Conservation (phyloP, 2,329 filamentous ascomycete species). For the Stagonosporopsis chrysanthemi region DNA sequence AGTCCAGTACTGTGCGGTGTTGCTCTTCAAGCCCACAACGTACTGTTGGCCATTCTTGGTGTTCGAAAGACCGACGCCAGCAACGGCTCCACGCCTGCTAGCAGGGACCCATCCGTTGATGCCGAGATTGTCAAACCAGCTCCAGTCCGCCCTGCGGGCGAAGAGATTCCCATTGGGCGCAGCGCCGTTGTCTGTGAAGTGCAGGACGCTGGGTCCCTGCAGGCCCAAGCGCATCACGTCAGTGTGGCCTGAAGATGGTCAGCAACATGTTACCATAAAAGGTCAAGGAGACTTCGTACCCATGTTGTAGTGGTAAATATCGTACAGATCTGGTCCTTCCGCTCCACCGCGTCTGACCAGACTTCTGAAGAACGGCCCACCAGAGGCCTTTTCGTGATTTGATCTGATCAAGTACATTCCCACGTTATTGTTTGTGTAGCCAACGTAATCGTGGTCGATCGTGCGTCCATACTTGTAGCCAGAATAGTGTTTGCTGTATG, state of each 20-base stretch:
- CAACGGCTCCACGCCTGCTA: slow-evolving; percentile 27
- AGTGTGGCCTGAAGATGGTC: slow-evolving; percentile 39
- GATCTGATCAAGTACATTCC: slow-evolving; percentile 52
- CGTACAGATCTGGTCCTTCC: slow-evolving; percentile 52
- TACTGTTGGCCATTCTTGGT: slow-evolving; percentile 52
- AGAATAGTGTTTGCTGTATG: slow-evolving; percentile 54
- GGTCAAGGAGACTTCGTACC: slow-evolving; percentile 27
- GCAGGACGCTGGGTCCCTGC: slow-evolving; percentile 52
- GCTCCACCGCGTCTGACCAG: slow-evolving; percentile 48
- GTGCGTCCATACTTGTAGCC: slow-evolving; percentile 51
- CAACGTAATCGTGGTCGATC: slow-evolving; percentile 51
- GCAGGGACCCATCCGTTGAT: slow-evolving; percentile 34
- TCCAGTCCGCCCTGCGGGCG: slow-evolving; percentile 33
- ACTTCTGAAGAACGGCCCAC: slow-evolving; percentile 51
- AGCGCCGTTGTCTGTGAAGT: slow-evolving; percentile 50
- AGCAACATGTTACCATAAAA: neutral
- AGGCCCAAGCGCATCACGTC: slow-evolving; percentile 54
- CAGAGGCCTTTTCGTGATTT: slow-evolving; percentile 54
- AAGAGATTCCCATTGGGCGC: slow-evolving; percentile 46
- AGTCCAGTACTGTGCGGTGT: slow-evolving; percentile 51
- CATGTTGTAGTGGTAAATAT: slow-evolving; percentile 57
- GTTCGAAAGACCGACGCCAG: slow-evolving; percentile 44
- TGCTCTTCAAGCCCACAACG: slow-evolving; percentile 49
- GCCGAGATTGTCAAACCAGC: slow-evolving; percentile 32
- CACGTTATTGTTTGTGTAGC: slow-evolving; percentile 47